phyloP scores from a whole-genome alignment of 305 asterid species.

The Andrographis paniculata region DNA sequence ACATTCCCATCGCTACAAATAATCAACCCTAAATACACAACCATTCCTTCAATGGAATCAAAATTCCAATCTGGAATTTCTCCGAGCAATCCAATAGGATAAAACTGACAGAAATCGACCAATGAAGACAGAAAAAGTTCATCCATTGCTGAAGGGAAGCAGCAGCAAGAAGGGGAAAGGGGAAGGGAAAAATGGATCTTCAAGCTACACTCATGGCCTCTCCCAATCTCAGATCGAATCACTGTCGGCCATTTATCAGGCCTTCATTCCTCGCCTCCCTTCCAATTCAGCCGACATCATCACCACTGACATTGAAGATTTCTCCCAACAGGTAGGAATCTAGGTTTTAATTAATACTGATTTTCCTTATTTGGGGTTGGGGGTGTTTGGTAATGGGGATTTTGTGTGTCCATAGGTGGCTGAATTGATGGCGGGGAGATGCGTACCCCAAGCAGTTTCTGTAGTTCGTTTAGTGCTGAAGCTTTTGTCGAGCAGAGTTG shows the following conservation, averaged over 20 bases:
- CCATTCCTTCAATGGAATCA: no score
- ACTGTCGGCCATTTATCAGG: constrained; percentile 54
- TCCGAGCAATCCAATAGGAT: no score
- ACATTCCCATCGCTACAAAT: no score
- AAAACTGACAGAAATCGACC: no score
- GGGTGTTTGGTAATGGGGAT: no score
- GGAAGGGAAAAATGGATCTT: no score
- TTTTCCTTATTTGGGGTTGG: no score
- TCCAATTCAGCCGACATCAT: not conserved
- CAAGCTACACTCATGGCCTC: constrained; percentile 50
- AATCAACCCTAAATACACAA: no score
- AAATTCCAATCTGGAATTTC: no score
- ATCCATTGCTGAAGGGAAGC: constrained; percentile 52
- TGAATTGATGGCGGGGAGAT: constrained; percentile 42
- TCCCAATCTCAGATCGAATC: constrained; percentile 66
- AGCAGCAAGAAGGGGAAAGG: no score
- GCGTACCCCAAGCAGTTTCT: constrained; percentile 35
- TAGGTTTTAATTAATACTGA: no score
- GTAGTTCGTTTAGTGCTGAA: constrained; percentile 37
- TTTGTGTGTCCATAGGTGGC: no score
- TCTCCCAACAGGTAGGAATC: constrained; percentile 17
- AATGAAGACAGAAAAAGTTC: constrained; percentile 17
- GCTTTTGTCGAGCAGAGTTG: constrained; percentile 58
- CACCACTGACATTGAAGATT: constrained; percentile 2
- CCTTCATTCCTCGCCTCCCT: constrained; percentile 56